phyloP scores from a whole-genome alignment of 2,329 filamentous ascomycete species.

The Biscogniauxia sp. region DNA sequence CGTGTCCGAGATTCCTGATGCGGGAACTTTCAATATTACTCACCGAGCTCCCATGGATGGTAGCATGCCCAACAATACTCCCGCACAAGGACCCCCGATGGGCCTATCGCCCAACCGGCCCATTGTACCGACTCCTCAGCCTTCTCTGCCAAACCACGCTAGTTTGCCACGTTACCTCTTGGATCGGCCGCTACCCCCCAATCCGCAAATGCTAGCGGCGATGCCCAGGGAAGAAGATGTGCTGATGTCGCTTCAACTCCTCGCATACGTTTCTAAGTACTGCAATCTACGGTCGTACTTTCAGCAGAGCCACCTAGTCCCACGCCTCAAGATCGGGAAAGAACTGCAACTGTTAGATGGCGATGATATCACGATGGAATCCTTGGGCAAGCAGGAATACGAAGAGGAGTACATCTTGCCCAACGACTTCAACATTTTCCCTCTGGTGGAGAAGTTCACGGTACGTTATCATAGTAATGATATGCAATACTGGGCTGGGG shows the following conservation, averaged over 20 bases:
- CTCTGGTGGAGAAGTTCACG: constrained; percentile 96
- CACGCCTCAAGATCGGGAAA: constrained; percentile 82
- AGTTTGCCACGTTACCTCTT: constrained; percentile 77
- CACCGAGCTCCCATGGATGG: constrained; percentile 82
- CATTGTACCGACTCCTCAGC: constrained; percentile 69
- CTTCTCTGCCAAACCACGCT: constrained; percentile 63
- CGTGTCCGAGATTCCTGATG: constrained; percentile 80
- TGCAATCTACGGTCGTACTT: constrained; percentile 95
- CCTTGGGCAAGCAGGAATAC: constrained; percentile 52
- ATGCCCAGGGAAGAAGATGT: constrained; percentile 98
- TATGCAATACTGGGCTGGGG: constrained; percentile 99
- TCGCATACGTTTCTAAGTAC: constrained; percentile 98
- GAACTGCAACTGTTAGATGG: constrained; percentile 80
- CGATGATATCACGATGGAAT: constrained; percentile 49
- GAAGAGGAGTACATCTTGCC: constrained; percentile 87
- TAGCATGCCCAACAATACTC: constrained; percentile 73
- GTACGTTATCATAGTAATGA: constrained; percentile 91
- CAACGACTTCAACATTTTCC: constrained; percentile 98
- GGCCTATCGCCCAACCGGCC: constrained; percentile 73
- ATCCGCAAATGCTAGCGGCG: constrained; percentile 74
- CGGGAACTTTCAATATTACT: constrained; percentile 90
- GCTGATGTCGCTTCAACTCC: constrained; percentile 92
- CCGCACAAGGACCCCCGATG: constrained; percentile 63
- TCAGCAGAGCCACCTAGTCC: constrained; percentile 90
- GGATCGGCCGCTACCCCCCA: constrained; percentile 67